These are phyloP conservation scores for Aquanectria penicillioides DNA, from an alignment of 2,329 filamentous ascomycete species.

Conservation along the genomic window DNA sequence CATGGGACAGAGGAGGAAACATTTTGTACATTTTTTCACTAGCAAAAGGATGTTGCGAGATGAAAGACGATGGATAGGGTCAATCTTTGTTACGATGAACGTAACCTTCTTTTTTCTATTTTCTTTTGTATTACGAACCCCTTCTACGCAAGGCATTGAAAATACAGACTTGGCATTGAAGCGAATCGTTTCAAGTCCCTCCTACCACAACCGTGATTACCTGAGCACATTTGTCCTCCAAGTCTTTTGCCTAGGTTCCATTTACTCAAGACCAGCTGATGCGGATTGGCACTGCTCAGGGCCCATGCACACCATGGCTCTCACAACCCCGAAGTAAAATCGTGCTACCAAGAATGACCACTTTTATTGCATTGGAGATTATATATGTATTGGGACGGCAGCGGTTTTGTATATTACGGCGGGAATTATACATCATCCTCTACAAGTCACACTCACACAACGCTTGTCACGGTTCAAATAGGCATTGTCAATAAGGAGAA, in stretches of 20 bases:
- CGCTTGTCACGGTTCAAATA: neutral
- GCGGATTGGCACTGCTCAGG: too few species aligned
- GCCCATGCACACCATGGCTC: too few species aligned
- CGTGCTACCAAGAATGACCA: too few species aligned
- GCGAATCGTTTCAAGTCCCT: neutral
- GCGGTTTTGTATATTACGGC: too few species aligned
- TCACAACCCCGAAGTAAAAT: too few species aligned
- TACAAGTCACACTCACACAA: too few species aligned
- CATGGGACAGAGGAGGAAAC: neutral
- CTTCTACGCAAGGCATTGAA: conserved; percentile 21
- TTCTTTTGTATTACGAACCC: conserved; percentile 34
- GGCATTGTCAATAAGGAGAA: neutral
- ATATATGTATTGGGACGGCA: too few species aligned
- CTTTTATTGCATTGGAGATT: too few species aligned
- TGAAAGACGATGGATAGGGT: conserved; percentile 6
- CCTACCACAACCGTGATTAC: neutral
- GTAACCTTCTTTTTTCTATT: conserved; percentile 16
- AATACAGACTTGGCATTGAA: conserved; percentile 29
- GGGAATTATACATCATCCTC: too few species aligned
- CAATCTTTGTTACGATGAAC: conserved; percentile 10
- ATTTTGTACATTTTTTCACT: conserved; percentile 8
- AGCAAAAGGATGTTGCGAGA: conserved; percentile 17
- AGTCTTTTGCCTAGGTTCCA: too few species aligned
- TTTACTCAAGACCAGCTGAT: too few species aligned
- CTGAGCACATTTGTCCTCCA: neutral